Conservation (phyloP, 768 basidiomycete species). For the Zangia roseola region DNA sequence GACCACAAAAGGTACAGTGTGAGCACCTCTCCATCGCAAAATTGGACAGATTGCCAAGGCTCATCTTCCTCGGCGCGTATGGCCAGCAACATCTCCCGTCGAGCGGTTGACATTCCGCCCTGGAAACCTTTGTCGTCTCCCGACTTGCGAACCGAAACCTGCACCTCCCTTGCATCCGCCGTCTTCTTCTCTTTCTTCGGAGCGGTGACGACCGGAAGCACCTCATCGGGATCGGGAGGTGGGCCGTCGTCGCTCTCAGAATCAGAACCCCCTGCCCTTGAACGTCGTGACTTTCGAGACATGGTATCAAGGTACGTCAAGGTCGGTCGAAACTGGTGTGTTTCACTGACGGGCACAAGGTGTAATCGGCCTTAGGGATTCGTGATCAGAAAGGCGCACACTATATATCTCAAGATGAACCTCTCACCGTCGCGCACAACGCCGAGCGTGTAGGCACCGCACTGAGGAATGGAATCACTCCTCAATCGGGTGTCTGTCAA, state of each 20-base stretch:
- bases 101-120: constrained; percentile 65
- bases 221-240: constrained; percentile 78
- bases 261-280: constrained; percentile 48
- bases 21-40: constrained; percentile 63
- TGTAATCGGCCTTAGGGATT: constrained; percentile 59
- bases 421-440: constrained; percentile 66
- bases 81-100: constrained; percentile 75
- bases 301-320: constrained; percentile 77
- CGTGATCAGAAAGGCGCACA: constrained; percentile 10
- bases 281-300: constrained; percentile 60
- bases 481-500: constrained; percentile 68
- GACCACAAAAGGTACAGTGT: background rate
- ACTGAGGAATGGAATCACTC: constrained; percentile 68
- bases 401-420: background rate
- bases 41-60: constrained; percentile 67
- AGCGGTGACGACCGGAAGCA: constrained; percentile 37
- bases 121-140: constrained; percentile 61
- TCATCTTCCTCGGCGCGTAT: constrained; percentile 79
- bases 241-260: constrained; percentile 79
- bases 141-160: constrained; percentile 68
- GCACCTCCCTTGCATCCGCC: constrained; percentile 71
- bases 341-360: constrained; percentile 74
- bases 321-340: constrained; percentile 80
- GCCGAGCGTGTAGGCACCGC: constrained; percentile 72
- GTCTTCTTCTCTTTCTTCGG: constrained; percentile 58